phyloP scores from a whole-genome alignment of 2,329 filamentous ascomycete genomes.

The Alternaria atra region DNA sequence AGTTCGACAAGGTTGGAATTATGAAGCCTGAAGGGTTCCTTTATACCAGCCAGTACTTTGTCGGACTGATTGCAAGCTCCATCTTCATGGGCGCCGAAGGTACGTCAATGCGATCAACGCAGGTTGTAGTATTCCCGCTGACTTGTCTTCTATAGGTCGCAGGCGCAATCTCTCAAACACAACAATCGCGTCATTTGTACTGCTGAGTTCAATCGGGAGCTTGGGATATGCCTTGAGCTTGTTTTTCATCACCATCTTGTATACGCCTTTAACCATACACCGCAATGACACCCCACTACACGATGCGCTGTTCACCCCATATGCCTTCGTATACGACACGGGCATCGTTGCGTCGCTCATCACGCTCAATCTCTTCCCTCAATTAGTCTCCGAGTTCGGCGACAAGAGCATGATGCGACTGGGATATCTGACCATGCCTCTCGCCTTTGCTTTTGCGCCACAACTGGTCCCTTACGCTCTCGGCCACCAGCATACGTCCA shows the following conservation, averaged over 20 bases:
- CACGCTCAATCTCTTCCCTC: conserved; percentile 54
- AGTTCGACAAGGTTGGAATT: conserved; percentile 64
- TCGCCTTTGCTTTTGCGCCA: conserved; percentile 49
- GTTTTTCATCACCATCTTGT: conserved; percentile 67
- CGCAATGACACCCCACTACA: conserved; percentile 37
- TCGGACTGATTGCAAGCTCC: conserved; percentile 64
- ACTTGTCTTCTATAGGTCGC: conserved; percentile 46
- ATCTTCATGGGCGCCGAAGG: conserved; percentile 68
- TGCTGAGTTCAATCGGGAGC: conserved; percentile 67
- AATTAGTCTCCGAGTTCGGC: conserved; percentile 30
- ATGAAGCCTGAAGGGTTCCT: conserved; percentile 66
- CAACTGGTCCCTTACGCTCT: conserved; percentile 59
- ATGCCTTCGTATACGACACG: conserved; percentile 44
- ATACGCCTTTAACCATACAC: conserved; percentile 62
- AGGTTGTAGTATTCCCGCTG: conserved; percentile 2
- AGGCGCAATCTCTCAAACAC: conserved; percentile 63
- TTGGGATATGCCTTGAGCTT: conserved; percentile 70
- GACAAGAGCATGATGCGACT: conserved; percentile 36
- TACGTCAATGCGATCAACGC: conserved; percentile 6
- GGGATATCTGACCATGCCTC: conserved; percentile 42
- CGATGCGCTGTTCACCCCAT: conserved; percentile 48
- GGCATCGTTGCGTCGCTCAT: conserved; percentile 60
- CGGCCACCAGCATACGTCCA: conserved; percentile 57
- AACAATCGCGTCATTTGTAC: conserved; percentile 63
- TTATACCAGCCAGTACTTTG: conserved; percentile 70